phyloP scores from a whole-genome alignment of 257 asterid species.

The Solanum chaucha region DNA sequence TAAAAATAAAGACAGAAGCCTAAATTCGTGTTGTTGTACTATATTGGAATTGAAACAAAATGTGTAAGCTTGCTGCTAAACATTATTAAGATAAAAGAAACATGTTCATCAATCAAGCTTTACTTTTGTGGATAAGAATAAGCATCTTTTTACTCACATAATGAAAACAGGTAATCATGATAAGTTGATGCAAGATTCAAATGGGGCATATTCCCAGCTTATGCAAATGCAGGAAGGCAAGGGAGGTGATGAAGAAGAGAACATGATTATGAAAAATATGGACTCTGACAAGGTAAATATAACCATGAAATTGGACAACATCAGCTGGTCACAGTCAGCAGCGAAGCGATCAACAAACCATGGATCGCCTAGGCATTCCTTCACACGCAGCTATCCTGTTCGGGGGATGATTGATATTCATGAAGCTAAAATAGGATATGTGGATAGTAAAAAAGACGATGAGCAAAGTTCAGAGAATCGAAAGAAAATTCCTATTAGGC shows the following conservation, averaged over 20 bases:
- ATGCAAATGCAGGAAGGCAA: background rate
- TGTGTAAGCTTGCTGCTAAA: background rate
- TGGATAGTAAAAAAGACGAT: background rate
- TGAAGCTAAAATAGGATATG: background rate
- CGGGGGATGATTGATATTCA: background rate
- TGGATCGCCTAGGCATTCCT: background rate
- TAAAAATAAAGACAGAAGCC: background rate
- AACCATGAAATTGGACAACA: background rate
- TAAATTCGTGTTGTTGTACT: background rate
- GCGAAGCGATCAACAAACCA: background rate
- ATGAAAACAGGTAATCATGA: slow-evolving; percentile 13
- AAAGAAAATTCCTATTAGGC: background rate
- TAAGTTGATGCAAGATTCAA: slow-evolving; percentile 8
- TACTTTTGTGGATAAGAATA: background rate
- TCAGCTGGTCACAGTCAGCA: background rate
- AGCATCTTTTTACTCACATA: background rate
- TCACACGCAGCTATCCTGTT: background rate
- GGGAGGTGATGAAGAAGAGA: background rate
- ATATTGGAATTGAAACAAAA: background rate
- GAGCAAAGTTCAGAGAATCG: background rate
- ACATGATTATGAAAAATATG: background rate
- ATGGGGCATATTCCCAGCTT: slow-evolving; percentile 14
- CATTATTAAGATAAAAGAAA: background rate
- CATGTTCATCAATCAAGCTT: background rate
- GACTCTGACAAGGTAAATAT: background rate